A percentile compares a stretch with the other conserved stretches of the same genome.
Evolutionary conservation across 441 rosid genomes (phyloP).

Genomic region (Adansonia gregorii): DNA sequence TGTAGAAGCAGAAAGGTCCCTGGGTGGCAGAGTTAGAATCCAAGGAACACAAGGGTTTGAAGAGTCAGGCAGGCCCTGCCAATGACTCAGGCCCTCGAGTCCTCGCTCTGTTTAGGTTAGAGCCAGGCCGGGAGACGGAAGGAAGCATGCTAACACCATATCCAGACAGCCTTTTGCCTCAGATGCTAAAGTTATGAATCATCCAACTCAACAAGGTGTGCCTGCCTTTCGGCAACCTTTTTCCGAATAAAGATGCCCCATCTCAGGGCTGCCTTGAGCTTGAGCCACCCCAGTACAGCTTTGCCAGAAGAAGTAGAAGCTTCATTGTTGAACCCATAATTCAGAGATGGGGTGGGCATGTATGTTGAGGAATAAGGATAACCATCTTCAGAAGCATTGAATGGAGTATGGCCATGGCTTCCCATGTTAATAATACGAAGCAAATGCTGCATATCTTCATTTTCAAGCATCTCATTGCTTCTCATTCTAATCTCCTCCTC

Average conservation of each 20-base stretch:
- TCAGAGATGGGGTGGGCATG: conserved; percentile 49
- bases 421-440: conserved; percentile 76
- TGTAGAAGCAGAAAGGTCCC: conserved; percentile 25
- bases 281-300: conserved; percentile 94
- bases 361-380: conserved; percentile 57
- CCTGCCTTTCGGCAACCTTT: conserved; percentile 91
- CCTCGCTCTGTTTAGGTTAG: conserved; percentile 7
- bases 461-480: conserved; percentile 88
- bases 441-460: conserved; percentile 88
- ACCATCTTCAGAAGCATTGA: conserved; percentile 56
- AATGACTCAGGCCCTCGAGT: conserved; percentile 8
- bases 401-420: conserved; percentile 49
- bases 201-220: conserved; percentile 76
- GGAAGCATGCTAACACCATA: conserved; percentile 21
- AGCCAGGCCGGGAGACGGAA: not conserved
- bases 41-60: conserved; percentile 14
- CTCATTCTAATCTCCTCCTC: conserved; percentile 87
- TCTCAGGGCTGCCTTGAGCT: conserved; percentile 94
- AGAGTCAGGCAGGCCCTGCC: not conserved
- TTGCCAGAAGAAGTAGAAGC: conserved; percentile 73
- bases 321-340: conserved; percentile 52
- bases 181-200: conserved; percentile 32
- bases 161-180: conserved; percentile 28
- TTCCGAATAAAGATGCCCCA: conserved; percentile 91
- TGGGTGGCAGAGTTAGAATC: conserved; percentile 21